Conservation (phyloP, 306 rosid species). For the Elaeagnus macrophylla region DNA sequence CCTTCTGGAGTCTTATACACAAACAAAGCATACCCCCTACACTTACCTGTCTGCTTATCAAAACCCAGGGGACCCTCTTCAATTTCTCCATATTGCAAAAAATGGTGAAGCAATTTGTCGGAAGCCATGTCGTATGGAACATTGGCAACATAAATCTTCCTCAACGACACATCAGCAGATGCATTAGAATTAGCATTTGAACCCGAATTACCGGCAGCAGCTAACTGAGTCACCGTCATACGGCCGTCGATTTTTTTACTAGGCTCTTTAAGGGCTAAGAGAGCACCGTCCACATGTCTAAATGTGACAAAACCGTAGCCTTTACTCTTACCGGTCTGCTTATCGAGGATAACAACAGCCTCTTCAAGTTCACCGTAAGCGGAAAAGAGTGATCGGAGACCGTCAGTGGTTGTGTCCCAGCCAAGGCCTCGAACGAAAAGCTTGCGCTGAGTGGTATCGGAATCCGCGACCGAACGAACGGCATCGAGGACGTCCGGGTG, state of each 20-base stretch:
- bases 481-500: constrained; percentile 73
- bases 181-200: constrained; percentile 13
- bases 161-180: constrained; percentile 32
- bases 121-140: constrained; percentile 82
- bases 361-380: constrained; percentile 84
- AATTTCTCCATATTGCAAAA: constrained; percentile 65
- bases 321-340: constrained; percentile 69
- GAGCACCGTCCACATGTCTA: constrained; percentile 74
- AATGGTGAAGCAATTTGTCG: constrained; percentile 68
- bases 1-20: constrained; percentile 81
- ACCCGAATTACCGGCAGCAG: constrained; percentile 58
- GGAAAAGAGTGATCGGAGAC: constrained; percentile 78
- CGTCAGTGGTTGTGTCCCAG: constrained; percentile 88
- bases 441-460: constrained; percentile 80
- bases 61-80: constrained; percentile 97
- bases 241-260: constrained; percentile 96
- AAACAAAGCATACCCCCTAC: constrained; percentile 76
- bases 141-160: constrained; percentile 86
- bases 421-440: constrained; percentile 93
- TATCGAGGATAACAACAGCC: constrained; percentile 80
- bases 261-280: constrained; percentile 81
- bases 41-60: constrained; percentile 86
- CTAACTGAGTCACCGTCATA: constrained; percentile 88
- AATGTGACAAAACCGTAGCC: constrained; percentile 93
- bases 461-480: constrained; percentile 56